Evolutionary conservation across 441 rosid species (phyloP).

Genomic region (Jatropha multifida): DNA sequence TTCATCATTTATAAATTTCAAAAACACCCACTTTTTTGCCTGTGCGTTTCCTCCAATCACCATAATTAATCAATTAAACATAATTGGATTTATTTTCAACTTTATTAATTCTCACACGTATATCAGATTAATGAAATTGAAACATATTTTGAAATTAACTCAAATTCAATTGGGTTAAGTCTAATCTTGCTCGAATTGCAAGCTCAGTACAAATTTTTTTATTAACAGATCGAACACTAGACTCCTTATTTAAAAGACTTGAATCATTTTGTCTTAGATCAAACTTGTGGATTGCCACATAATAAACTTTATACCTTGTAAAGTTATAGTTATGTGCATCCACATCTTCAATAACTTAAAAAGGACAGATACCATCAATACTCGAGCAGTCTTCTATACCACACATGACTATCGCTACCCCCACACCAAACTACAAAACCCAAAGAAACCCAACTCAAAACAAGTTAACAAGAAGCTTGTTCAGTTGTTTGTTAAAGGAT

Average conservation of each 20-base stretch:
- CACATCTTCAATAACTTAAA: neutral
- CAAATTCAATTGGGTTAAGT: no score
- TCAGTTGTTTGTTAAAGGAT: constrained; percentile 5
- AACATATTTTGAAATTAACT: no score
- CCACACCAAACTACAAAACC: neutral
- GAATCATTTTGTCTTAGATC: no score
- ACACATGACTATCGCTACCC: neutral
- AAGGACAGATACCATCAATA: neutral
- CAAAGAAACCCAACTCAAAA: neutral
- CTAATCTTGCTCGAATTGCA: no score
- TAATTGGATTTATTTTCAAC: no score
- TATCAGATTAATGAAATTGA: no score
- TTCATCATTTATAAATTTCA: constrained; percentile 17
- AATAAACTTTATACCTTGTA: neutral
- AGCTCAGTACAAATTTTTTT: no score
- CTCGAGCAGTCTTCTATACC: neutral
- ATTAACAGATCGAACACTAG: no score
- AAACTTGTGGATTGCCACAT: neutral
- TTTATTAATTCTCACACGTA: no score
- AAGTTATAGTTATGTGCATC: neutral
- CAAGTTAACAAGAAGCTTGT: neutral
- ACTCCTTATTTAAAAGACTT: no score
- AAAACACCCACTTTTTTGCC: neutral
- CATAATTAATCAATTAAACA: neutral
- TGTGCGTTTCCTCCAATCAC: neutral